Conservation (phyloP, 139 green algal species). For the Choricystis sp. region DNA sequence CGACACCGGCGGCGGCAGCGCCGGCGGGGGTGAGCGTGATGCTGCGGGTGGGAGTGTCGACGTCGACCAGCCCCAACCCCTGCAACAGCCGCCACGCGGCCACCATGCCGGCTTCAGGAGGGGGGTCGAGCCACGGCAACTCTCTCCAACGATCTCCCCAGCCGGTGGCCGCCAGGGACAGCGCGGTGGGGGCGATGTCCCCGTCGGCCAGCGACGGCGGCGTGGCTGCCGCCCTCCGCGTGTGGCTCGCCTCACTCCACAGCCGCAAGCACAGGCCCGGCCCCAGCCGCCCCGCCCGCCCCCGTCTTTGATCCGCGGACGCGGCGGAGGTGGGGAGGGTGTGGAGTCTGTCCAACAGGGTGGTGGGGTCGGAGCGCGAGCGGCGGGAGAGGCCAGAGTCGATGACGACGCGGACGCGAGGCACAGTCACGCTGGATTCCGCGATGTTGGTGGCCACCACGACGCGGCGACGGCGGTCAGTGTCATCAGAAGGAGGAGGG, state of each 20-base stretch:
- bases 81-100: conserved; percentile 22
- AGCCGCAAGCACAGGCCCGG: conserved; percentile 35
- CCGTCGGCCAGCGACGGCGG: conserved; percentile 25
- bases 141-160: neutral
- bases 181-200: conserved; percentile 32
- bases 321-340: conserved; percentile 21
- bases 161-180: conserved; percentile 32
- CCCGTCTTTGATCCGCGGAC: conserved; percentile 31
- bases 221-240: conserved; percentile 8
- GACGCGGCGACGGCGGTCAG: conserved; percentile 15
- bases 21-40: conserved; percentile 4
- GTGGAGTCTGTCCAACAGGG: conserved; percentile 20
- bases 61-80: conserved; percentile 25
- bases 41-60: neutral
- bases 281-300: conserved; percentile 30
- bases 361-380: conserved; percentile 21
- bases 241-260: conserved; percentile 14
- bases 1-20: conserved; percentile 12
- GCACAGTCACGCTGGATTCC: conserved; percentile 36
- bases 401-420: conserved; percentile 44
- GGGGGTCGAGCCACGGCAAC: conserved; percentile 42
- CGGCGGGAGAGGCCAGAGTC: conserved; percentile 31
- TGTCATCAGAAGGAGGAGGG: conserved; percentile 1
- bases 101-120: conserved; percentile 10
- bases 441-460: conserved; percentile 50